phyloP scores from a whole-genome alignment of 2,329 filamentous ascomycete genomes.

The Hymenoscyphus infarciens region DNA sequence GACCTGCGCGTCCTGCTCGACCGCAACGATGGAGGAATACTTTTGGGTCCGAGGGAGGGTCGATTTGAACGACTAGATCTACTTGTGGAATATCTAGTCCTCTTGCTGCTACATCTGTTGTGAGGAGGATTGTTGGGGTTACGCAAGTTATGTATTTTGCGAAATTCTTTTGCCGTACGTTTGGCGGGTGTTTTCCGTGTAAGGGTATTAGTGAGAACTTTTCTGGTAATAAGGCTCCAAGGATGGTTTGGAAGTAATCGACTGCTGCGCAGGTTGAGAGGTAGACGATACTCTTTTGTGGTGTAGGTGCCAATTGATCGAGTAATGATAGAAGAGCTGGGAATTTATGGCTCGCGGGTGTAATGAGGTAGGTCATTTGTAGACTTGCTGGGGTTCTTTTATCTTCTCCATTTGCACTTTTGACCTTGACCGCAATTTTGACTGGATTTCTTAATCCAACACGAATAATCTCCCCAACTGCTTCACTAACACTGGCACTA shows the following conservation, averaged over 20 bases:
- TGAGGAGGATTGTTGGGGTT: conserved; percentile 76
- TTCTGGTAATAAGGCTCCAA: conserved; percentile 68
- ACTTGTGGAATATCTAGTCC: conserved; percentile 90
- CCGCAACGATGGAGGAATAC: conserved; percentile 93
- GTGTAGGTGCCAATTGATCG: conserved; percentile 63
- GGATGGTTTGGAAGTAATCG: conserved; percentile 83
- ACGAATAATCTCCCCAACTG: conserved; percentile 86
- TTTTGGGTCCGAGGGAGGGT: conserved; percentile 83
- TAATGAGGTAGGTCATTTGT: conserved; percentile 82
- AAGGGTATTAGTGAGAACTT: conserved; percentile 72
- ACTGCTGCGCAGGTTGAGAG: conserved; percentile 91
- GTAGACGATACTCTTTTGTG: conserved; percentile 86
- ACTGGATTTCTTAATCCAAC: conserved; percentile 92
- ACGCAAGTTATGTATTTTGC: conserved; percentile 71
- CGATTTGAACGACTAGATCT: conserved; percentile 85
- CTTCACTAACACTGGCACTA: conserved; percentile 93
- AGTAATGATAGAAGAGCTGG: conserved; percentile 70
- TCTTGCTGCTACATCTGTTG: conserved; percentile 86
- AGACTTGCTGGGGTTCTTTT: conserved; percentile 86
- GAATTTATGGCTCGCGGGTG: conserved; percentile 75
- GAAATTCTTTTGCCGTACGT: conserved; percentile 86
- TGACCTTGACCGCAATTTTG: conserved; percentile 91
- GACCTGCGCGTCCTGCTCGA: conserved; percentile 82
- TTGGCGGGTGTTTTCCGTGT: conserved; percentile 87
- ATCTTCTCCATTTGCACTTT: conserved; percentile 72